Evolutionary conservation across 768 basidiomycete species (phyloP).

Genomic region (Xerocomellus amylosporus): DNA sequence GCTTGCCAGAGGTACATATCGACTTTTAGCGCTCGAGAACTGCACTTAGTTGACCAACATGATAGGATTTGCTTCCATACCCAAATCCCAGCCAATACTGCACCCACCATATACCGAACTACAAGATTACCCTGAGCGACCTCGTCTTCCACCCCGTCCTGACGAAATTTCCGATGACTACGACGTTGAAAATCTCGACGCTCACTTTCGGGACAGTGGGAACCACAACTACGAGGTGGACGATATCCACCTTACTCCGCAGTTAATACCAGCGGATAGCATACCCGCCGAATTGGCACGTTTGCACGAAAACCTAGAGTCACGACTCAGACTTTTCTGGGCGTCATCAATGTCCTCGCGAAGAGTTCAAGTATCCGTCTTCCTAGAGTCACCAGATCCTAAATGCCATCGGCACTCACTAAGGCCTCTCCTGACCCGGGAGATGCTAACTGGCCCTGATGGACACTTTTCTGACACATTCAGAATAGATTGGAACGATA

Average conservation of each 20-base stretch:
- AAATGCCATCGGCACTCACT: constrained; percentile 29
- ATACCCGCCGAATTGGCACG: constrained; percentile 41
- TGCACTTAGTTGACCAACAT: constrained; percentile 1
- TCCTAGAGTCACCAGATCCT: constrained; percentile 29
- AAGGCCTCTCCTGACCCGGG: constrained; percentile 46
- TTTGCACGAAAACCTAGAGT: constrained; percentile 73
- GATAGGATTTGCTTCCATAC: constrained; percentile 70
- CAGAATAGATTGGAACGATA: constrained; percentile 62
- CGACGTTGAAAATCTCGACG: constrained; percentile 55
- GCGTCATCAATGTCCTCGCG: constrained; percentile 65
- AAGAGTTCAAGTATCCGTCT: constrained; percentile 61
- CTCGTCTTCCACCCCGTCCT: constrained; percentile 54
- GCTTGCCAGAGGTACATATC: constrained; percentile 65
- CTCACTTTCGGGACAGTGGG: constrained; percentile 40
- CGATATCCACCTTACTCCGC: constrained; percentile 13
- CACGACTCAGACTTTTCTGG: constrained; percentile 80
- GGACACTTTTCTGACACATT: constrained; percentile 73
- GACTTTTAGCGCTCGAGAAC: background rate
- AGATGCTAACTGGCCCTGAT: constrained; percentile 59
- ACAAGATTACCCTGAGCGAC: constrained; percentile 24
- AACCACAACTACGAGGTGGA: constrained; percentile 20
- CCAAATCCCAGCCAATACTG: constrained; percentile 46
- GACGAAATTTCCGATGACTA: constrained; percentile 59
- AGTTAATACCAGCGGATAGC: constrained; percentile 21
- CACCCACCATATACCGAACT: constrained; percentile 25